Evolutionary conservation across 495 filamentous ascomycete genomes (phyloP), one percentile per base, ranked within the genome.

Genomic region (Daldinia loculata): DNA sequence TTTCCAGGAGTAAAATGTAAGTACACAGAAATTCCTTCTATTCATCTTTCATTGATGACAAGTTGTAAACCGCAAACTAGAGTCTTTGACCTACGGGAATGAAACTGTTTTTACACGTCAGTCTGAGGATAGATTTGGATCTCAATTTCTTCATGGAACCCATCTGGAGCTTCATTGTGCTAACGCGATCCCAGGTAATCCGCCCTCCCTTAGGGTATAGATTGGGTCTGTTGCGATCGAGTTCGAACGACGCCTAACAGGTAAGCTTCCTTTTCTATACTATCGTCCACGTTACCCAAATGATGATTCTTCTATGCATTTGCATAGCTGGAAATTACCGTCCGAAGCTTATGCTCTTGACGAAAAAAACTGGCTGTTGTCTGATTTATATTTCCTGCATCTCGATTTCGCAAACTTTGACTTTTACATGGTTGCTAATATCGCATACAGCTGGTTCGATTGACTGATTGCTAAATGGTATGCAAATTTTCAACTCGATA

Each of bases 261-360:
- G 77, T 71, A 64, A 15, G 56, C 27, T 39, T 56, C 11, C 36
- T 65, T 64, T 27, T 0, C 22, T 24, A 45, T 4, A 22, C 48
- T 34, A 63, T 34, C 50, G 41, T 61, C 61, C 51, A 57, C 41
- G 60, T 51, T 41, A 43, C 62, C 53, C 71, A 27, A 62, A 89
- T 94, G 94, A 98, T 96, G 93, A 93, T 86, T 87, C 84, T 66
- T 89, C 83, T 84, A 89, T 88, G 84, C 87, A 84, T 85, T 77
- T 86, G 88, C 92, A 94, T 96, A 92, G 92, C 92, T 97, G 94
- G 94, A 97, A 98, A 97, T 98, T 98, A 98, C 95, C 95, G 95
- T 91, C 95, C 89, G 92, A 98, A 88, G 87, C 85, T 84, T 74
- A 77, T 82, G 86, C 87, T 85, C 76, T 86, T 92, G 94, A 91